Percentiles rank a stretch among this genome's conserved stretches.
These are phyloP conservation scores for Climacium dendroides DNA, from an alignment of 225 moss, liverwort and hornwort species.

Conservation along the genomic window DNA sequence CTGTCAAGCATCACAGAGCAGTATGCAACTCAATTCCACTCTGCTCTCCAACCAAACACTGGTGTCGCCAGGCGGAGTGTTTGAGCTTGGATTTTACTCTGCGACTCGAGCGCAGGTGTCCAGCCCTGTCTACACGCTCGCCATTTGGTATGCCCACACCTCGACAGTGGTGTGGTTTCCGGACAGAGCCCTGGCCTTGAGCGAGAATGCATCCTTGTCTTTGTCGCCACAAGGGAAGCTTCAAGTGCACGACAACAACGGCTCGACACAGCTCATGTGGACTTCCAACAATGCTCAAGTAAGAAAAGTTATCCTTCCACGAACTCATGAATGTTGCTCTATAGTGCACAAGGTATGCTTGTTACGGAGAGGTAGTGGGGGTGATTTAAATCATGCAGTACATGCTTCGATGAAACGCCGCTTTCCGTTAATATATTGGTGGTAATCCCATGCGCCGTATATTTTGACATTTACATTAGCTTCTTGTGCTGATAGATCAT, in stretches of 20 bases:
- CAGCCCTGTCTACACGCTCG: not conserved
- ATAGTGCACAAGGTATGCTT: not conserved
- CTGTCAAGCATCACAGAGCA: not conserved
- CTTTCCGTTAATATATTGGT: not conserved
- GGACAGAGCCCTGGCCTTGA: not conserved
- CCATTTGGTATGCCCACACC: not conserved
- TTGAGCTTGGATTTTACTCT: not conserved
- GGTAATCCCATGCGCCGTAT: not conserved
- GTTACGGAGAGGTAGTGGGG: not conserved
- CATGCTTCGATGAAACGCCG: not conserved
- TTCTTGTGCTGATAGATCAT: not conserved
- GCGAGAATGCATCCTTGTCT: not conserved
- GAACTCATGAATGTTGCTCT: not conserved
- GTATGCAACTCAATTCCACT: not conserved
- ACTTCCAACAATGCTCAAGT: not conserved
- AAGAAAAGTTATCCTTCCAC: not conserved
- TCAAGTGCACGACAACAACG: not conserved
- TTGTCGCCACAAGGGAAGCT: not conserved
- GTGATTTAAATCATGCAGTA: not conserved
- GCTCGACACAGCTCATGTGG: not conserved
- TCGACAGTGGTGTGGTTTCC: not conserved
- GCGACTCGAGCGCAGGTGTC: not conserved
- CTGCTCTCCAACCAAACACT: not conserved
- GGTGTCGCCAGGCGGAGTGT: not conserved
- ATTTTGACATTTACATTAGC: not conserved